Evolutionary conservation across 768 basidiomycete genomes (phyloP).

Genomic region (Russula sp.): DNA sequence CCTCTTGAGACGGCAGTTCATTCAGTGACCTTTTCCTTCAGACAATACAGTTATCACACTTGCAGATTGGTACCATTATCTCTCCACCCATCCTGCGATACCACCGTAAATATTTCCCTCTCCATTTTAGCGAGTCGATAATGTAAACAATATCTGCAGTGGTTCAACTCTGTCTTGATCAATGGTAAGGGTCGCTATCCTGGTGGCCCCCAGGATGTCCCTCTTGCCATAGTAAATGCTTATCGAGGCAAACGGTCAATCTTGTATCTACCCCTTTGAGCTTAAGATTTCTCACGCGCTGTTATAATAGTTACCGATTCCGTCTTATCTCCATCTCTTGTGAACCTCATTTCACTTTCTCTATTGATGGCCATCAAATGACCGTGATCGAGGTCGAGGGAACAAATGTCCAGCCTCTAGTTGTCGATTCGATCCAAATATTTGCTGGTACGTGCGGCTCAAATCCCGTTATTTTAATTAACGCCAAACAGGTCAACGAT

Average conservation of each 20-base stretch:
- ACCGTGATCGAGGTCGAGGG: constrained; percentile 46
- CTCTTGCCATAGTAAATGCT: constrained; percentile 28
- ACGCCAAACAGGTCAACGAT: constrained; percentile 29
- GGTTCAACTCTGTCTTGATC: constrained; percentile 42
- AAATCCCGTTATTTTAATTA: not conserved
- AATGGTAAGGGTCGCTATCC: constrained; percentile 49
- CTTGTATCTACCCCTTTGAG: not conserved
- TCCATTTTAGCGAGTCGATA: too few species aligned
- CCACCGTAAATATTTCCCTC: not conserved
- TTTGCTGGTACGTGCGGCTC: constrained; percentile 37
- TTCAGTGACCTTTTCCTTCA: constrained; percentile 3
- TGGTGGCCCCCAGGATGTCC: constrained; percentile 12
- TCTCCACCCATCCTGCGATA: not conserved
- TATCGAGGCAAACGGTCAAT: constrained; percentile 14
- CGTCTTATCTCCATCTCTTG: constrained; percentile 31
- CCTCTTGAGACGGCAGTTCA: not conserved
- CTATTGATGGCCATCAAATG: constrained; percentile 41
- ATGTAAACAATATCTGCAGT: constrained; percentile 3
- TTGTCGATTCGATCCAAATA: constrained; percentile 44
- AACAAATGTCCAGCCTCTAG: constrained; percentile 35
- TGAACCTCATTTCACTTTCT: constrained; percentile 42
- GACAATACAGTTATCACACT: constrained; percentile 50
- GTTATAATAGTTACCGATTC: constrained; percentile 27
- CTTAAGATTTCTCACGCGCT: not conserved
- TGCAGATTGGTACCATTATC: constrained; percentile 41